Evolutionary conservation across 225 moss, liverwort and hornwort species (phyloP).

Genomic region (Anthoceros angustus): DNA sequence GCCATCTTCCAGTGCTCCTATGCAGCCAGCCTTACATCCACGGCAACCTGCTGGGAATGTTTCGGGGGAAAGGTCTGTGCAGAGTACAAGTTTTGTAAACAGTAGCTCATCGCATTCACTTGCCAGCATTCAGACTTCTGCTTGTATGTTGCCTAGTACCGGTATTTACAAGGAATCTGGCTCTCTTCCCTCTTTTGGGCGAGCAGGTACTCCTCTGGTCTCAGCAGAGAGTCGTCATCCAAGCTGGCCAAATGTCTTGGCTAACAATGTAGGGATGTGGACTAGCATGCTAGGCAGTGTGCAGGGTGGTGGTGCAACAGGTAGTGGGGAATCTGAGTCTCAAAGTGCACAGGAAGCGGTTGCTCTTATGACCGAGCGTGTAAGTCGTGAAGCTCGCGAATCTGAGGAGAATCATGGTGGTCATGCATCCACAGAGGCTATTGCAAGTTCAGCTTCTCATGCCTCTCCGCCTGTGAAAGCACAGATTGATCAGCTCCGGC

Average conservation of each 20-base stretch:
- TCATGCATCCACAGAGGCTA: constrained; percentile 19
- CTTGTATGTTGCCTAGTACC: constrained; percentile 24
- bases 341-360: constrained; percentile 23
- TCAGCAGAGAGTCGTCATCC: constrained; percentile 19
- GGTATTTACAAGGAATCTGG: constrained; percentile 32
- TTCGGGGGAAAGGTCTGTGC: constrained; percentile 22
- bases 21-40: constrained; percentile 14
- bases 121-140: constrained; percentile 22
- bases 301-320: constrained; percentile 14
- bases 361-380: constrained; percentile 16
- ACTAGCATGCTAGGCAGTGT: constrained; percentile 28
- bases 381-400: constrained; percentile 19
- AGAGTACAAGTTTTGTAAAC: constrained; percentile 38
- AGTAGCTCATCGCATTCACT: constrained; percentile 31
- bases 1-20: constrained; percentile 37
- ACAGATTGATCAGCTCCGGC: neutral
- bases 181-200: constrained; percentile 14
- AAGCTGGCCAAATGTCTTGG: constrained; percentile 18
- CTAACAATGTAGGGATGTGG: constrained; percentile 24
- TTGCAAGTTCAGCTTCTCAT: constrained; percentile 17
- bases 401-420: constrained; percentile 19
- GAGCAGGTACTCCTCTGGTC: constrained; percentile 16
- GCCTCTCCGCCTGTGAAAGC: constrained; percentile 10
- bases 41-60: constrained; percentile 17
- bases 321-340: constrained; percentile 22